Percentiles rank a stretch among this genome's conserved stretches.
phyloP scores from a whole-genome alignment of 768 basidiomycete genomes.

The Collybia sordida region DNA sequence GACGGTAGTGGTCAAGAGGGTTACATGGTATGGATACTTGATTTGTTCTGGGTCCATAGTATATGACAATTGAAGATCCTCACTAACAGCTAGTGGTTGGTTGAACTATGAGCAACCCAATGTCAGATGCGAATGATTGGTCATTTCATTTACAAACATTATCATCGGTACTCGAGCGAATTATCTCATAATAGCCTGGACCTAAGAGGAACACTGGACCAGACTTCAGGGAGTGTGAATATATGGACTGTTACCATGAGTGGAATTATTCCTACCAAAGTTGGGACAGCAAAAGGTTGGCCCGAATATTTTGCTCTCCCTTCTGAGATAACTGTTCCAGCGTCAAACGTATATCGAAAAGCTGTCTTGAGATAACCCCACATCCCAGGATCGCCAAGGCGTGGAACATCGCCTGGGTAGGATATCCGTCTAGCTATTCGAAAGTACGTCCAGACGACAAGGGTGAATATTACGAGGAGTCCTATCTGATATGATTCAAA shows the following conservation, averaged over 20 bases:
- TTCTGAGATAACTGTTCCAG: conserved; percentile 25
- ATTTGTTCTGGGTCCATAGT: conserved; percentile 37
- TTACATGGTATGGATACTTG: conserved; percentile 32
- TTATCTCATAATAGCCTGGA: conserved; percentile 27
- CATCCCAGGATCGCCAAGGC: conserved; percentile 31
- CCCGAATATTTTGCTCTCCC: conserved; percentile 26
- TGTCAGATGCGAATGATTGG: background rate
- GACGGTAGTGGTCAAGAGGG: conserved; percentile 33
- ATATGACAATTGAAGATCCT: conserved; percentile 34
- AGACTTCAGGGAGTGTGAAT: conserved; percentile 14
- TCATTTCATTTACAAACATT: conserved; percentile 20
- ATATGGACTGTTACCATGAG: background rate
- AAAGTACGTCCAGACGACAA: conserved; percentile 19
- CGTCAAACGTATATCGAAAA: conserved; percentile 29
- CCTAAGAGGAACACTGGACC: conserved; percentile 33
- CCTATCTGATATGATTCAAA: background rate
- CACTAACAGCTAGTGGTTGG: conserved; percentile 30
- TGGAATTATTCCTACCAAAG: conserved; percentile 20
- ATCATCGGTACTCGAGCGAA: conserved; percentile 31
- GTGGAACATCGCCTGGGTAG: conserved; percentile 29
- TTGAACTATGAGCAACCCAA: conserved; percentile 26
- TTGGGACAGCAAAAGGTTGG: conserved; percentile 34
- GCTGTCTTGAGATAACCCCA: conserved; percentile 34
- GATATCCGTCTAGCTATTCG: conserved; percentile 25
- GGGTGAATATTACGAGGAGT: conserved; percentile 12